Conservation (phyloP, 768 basidiomycete species). For the Crepidotus variabilis region DNA sequence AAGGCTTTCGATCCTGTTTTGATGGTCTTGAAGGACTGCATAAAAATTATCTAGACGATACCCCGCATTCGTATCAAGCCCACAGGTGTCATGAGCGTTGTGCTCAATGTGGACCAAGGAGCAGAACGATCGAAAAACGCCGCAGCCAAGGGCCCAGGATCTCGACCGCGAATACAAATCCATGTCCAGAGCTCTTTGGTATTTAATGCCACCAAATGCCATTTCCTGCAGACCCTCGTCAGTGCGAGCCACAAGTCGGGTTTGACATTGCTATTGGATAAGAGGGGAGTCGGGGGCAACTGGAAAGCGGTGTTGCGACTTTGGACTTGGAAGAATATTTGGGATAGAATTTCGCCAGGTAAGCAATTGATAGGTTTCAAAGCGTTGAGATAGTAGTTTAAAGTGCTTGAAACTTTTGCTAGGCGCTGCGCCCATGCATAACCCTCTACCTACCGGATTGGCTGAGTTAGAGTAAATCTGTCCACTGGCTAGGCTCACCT, state of each 20-base stretch:
- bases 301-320: not conserved
- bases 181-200: not conserved
- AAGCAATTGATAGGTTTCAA: not conserved
- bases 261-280: not conserved
- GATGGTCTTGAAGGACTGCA: not conserved
- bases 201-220: not conserved
- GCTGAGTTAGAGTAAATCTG: not conserved
- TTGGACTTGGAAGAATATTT: not conserved
- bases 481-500: not conserved
- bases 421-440: not conserved
- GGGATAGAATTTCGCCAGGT: not conserved
- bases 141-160: not conserved
- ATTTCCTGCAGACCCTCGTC: not conserved
- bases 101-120: not conserved
- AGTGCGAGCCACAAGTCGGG: not conserved
- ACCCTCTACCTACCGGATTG: not conserved
- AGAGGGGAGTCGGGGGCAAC: not conserved
- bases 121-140: not conserved
- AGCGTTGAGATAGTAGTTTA: not conserved
- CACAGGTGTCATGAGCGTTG: not conserved
- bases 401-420: not conserved
- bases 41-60: not conserved
- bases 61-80: not conserved
- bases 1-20: not conserved
- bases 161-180: not conserved